Evolutionary conservation across 768 basidiomycete species (phyloP).

Genomic region (Pulveroboletus sp.): DNA sequence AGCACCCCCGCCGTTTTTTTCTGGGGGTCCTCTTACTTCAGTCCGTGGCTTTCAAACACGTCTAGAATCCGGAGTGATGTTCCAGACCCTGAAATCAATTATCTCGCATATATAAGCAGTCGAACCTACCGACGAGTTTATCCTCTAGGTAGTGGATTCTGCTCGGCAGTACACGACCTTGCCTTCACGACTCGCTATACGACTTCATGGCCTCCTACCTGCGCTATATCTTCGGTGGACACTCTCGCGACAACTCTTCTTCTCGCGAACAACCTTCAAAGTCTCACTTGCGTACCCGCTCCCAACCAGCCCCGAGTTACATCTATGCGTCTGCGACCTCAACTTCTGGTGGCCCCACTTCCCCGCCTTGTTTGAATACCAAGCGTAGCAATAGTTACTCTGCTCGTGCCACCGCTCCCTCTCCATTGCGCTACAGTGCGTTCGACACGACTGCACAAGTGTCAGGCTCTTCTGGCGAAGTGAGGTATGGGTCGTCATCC

Average conservation of each 20-base stretch:
- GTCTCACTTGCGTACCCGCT: conserved; percentile 42
- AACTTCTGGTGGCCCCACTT: conserved; percentile 29
- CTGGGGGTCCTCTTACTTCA: conserved; percentile 35
- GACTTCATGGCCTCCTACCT: conserved; percentile 47
- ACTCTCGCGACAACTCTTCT: conserved; percentile 26
- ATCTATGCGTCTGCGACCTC: conserved; percentile 38
- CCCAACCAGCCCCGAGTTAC: conserved; percentile 37
- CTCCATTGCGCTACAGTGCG: conserved; percentile 39
- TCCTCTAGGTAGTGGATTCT: conserved; percentile 12
- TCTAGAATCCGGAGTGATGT: conserved; percentile 20
- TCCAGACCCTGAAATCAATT: conserved; percentile 22
- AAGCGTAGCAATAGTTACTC: conserved; percentile 40
- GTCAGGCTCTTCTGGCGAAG: conserved; percentile 28
- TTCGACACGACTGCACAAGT: conserved; percentile 29
- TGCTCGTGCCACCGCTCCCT: conserved; percentile 36
- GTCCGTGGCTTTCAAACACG: conserved; percentile 17
- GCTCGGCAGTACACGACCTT: conserved; percentile 15
- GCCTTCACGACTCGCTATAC: conserved; percentile 17
- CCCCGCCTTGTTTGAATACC: conserved; percentile 35
- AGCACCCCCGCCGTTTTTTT: conserved; percentile 22
- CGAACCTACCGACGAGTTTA: neutral
- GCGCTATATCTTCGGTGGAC: conserved; percentile 43
- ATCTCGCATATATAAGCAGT: conserved; percentile 27
- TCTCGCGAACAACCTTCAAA: conserved; percentile 32
- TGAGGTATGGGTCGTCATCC: conserved; percentile 31